Percentiles rank a stretch among this genome's conserved stretches.
Conservation (phyloP, 2,329 filamentous ascomycete genomes). For the Neonectria sp. region DNA sequence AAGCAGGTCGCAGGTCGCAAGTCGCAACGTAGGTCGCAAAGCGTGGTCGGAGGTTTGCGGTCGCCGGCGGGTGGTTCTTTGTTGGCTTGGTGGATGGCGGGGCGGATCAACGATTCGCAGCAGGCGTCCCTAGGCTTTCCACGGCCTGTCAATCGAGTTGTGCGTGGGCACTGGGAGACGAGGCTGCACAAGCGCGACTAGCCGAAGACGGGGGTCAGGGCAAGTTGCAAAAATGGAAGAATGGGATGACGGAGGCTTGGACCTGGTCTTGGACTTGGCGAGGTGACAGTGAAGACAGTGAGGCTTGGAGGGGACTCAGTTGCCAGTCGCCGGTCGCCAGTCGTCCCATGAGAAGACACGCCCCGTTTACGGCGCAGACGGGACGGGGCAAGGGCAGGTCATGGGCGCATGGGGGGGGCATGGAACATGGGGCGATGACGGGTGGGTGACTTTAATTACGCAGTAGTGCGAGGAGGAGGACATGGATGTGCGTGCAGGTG, state of each 20-base stretch:
- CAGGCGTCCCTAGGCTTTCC: conserved; percentile 21
- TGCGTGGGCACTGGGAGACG: neutral
- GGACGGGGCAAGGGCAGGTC: neutral
- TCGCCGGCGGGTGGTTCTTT: conserved; percentile 36
- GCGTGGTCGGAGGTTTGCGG: conserved; percentile 30
- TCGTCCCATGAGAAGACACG: conserved; percentile 11
- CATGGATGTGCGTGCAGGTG: neutral
- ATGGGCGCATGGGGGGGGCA: conserved; percentile 11
- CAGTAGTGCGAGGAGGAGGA: neutral
- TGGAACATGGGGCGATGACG: conserved; percentile 11
- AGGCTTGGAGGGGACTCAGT: neutral
- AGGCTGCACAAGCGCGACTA: conserved; percentile 13
- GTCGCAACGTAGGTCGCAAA: neutral
- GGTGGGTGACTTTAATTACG: conserved; percentile 12
- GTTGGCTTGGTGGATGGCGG: conserved; percentile 19
- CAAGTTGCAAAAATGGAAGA: conserved; percentile 10
- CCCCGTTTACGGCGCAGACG: neutral
- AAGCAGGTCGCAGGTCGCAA: conserved; percentile 32
- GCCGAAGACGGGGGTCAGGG: conserved; percentile 1
- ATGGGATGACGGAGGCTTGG: conserved; percentile 9
- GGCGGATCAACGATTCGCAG: conserved; percentile 47
- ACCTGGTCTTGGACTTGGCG: neutral
- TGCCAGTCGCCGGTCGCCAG: neutral
- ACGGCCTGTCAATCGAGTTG: neutral
- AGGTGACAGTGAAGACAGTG: neutral